Conservation (phyloP, 148 eudicot species). For the Silene latifolia region DNA sequence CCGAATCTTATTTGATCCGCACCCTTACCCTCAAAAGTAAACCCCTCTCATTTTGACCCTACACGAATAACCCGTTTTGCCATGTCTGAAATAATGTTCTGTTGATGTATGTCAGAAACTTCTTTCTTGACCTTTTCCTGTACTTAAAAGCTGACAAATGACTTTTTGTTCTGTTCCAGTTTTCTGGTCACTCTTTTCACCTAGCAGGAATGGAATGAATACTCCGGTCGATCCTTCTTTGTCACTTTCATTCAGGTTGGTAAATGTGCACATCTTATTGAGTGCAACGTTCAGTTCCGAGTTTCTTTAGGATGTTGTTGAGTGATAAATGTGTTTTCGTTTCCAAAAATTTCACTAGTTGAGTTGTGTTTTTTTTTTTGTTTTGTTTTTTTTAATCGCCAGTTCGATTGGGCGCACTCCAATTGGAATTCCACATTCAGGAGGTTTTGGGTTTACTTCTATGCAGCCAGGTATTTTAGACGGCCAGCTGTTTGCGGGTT, state of each 20-base stretch:
- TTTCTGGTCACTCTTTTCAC: conserved; percentile 73
- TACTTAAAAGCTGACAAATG: background rate
- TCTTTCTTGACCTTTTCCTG: background rate
- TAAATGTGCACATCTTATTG: no score
- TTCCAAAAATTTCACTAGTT: background rate
- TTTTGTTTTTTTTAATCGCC: conserved; percentile 14
- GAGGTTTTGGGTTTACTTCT: conserved; percentile 50
- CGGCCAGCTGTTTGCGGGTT: conserved; percentile 54
- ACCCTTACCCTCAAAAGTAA: background rate
- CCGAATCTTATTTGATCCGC: background rate
- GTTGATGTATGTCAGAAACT: background rate
- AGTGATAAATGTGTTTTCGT: background rate
- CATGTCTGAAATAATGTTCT: background rate
- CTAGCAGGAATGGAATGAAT: conserved; percentile 47
- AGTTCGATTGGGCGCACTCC: conserved; percentile 46
- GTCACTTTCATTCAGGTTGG: conserved; percentile 74
- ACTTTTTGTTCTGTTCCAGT: conserved; percentile 46
- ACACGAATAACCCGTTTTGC: background rate
- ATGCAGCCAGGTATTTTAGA: conserved; percentile 61
- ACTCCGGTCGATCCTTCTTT: conserved; percentile 65
- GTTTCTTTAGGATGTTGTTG: background rate
- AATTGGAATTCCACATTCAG: conserved; percentile 53
- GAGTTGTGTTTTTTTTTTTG: background rate
- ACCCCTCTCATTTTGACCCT: background rate
- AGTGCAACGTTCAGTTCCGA: background rate